Conservation (phyloP, 345 rosid species). For the Streptanthus diversifolius region DNA sequence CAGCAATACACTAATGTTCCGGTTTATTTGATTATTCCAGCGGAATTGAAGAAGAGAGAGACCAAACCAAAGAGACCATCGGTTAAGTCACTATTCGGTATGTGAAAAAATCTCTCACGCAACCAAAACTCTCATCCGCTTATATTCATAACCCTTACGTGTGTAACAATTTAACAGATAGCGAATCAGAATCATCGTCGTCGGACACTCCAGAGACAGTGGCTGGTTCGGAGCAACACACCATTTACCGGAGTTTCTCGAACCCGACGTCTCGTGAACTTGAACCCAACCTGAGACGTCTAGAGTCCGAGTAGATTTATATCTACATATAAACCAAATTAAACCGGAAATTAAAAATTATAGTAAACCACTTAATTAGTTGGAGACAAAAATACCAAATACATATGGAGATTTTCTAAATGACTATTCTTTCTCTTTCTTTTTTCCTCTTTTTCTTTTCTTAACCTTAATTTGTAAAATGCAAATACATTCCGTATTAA, state of each 20-base stretch:
- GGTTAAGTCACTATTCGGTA: constrained; percentile 78
- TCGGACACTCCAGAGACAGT: constrained; percentile 36
- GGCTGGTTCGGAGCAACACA: constrained; percentile 16
- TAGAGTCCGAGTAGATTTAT: constrained; percentile 9
- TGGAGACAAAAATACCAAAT: neutral
- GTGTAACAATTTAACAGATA: constrained; percentile 36
- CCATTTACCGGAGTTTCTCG: constrained; percentile 48
- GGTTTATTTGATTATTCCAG: constrained; percentile 27
- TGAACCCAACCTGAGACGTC: constrained; percentile 38
- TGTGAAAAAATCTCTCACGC: neutral
- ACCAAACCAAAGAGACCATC: constrained; percentile 64
- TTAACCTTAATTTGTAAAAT: neutral
- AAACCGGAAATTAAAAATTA: neutral
- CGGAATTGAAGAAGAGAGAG: constrained; percentile 71
- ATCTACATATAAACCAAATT: neutral
- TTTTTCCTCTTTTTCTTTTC: neutral
- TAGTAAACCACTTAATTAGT: neutral
- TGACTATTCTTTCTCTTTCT: neutral
- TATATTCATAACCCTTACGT: neutral
- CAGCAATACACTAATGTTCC: neutral
- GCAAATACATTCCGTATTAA: neutral
- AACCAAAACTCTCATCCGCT: neutral
- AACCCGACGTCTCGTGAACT: constrained; percentile 42
- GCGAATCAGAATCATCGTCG: constrained; percentile 46
- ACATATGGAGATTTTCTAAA: neutral